These are phyloP conservation scores for Sclerotinia borealis DNA, from an alignment of 2,329 filamentous ascomycete genomes.

Conservation along the genomic window DNA sequence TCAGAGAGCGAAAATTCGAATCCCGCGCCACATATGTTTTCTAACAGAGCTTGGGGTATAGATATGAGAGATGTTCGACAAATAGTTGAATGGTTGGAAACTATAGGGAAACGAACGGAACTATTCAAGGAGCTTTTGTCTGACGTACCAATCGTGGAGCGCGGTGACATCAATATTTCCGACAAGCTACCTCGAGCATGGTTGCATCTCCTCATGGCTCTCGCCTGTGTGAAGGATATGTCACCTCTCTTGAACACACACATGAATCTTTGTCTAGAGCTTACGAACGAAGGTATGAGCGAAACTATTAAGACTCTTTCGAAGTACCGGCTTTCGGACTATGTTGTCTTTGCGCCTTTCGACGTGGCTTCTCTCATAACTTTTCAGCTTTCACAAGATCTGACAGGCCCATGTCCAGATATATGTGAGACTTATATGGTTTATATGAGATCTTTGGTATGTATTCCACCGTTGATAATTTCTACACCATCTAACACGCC, in stretches of 20 bases:
- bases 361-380: slow-evolving; percentile 21
- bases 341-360: slow-evolving; percentile 18
- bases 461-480: not conserved
- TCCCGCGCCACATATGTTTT: not conserved
- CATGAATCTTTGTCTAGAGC: not conserved
- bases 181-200: slow-evolving; percentile 22
- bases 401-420: slow-evolving; percentile 14
- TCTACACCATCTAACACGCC: not conserved
- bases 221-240: slow-evolving; percentile 18
- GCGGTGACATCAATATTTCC: slow-evolving; percentile 15
- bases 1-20: not conserved
- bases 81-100: not conserved
- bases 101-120: not conserved
- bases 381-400: slow-evolving; percentile 18
- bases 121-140: not conserved
- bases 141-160: not conserved
- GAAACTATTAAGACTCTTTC: not conserved
- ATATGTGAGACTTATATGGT: slow-evolving; percentile 20
- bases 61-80: not conserved
- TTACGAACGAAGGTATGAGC: not conserved
- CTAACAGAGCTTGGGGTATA: not conserved
- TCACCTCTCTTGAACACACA: slow-evolving; percentile 9
- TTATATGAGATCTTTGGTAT: slow-evolving; percentile 20
- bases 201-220: slow-evolving; percentile 21
- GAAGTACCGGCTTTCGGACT: slow-evolving; percentile 8